phyloP scores from a whole-genome alignment of 805 yeast genomes.

The Candida vartiovaarae region DNA sequence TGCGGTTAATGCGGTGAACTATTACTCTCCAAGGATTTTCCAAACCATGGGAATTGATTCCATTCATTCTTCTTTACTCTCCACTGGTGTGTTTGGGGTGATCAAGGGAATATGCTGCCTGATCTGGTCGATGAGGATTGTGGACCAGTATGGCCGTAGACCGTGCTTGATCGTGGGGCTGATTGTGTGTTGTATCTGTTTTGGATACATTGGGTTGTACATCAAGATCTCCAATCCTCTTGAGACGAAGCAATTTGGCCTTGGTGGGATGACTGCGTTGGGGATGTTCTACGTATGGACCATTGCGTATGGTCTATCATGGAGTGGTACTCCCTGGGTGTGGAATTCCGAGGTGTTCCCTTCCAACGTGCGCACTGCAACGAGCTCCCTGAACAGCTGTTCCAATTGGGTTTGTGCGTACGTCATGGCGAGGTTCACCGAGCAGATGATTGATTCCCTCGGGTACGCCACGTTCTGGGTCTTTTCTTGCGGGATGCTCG shows the following conservation, averaged over 20 bases:
- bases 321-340: conserved; percentile 18
- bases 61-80: conserved; percentile 35
- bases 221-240: conserved; percentile 9
- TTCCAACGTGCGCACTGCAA: conserved; percentile 8
- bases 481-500: conserved; percentile 15
- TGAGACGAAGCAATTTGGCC: conserved; percentile 1
- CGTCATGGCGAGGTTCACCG: conserved; percentile 13
- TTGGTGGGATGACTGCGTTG: conserved; percentile 5
- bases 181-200: conserved; percentile 10
- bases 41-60: conserved; percentile 41
- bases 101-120: conserved; percentile 27
- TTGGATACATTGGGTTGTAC: conserved; percentile 14
- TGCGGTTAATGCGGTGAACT: conserved; percentile 44
- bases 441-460: conserved; percentile 12
- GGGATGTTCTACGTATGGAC: conserved; percentile 17
- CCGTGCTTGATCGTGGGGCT: conserved; percentile 6
- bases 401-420: conserved; percentile 17
- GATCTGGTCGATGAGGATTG: conserved; percentile 11
- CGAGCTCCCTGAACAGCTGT: conserved; percentile 9
- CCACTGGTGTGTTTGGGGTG: conserved; percentile 48
- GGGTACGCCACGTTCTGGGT: conserved; percentile 18
- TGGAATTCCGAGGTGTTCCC: conserved; percentile 15
- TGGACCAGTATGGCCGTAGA: conserved; percentile 14
- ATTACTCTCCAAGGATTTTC: conserved; percentile 46
- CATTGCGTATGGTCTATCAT: conserved; percentile 10